A percentile compares a stretch with the other conserved stretches of the same genome.
These are phyloP conservation scores for Trichoderma sp. DNA, from an alignment of 2,329 filamentous ascomycete species.

Conservation along the genomic window DNA sequence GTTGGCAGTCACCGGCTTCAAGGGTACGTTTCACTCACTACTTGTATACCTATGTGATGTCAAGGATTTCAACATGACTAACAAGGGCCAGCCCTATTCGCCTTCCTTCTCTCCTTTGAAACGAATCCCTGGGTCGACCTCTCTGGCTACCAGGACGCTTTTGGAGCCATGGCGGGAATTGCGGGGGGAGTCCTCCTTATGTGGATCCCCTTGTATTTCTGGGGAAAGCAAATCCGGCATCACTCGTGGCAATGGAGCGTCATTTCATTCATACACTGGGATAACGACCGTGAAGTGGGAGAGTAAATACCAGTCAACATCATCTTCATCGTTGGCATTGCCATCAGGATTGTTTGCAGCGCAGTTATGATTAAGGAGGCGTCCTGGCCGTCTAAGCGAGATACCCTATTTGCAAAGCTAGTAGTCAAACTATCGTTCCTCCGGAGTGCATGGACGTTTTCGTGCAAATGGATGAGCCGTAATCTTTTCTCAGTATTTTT, in stretches of 20 bases:
- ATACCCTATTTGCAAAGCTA: conserved; percentile 1
- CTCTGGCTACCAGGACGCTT: conserved; percentile 53
- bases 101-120: conserved; percentile 61
- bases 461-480: background rate
- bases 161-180: conserved; percentile 60
- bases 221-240: conserved; percentile 51
- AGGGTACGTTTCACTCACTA: conserved; percentile 43
- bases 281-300: conserved; percentile 56
- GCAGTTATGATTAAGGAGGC: conserved; percentile 19
- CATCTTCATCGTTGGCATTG: background rate
- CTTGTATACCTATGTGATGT: background rate
- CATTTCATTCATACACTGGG: conserved; percentile 51
- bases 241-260: conserved; percentile 52
- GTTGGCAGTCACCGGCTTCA: conserved; percentile 56
- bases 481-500: background rate
- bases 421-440: background rate
- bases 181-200: conserved; percentile 48
- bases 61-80: conserved; percentile 8
- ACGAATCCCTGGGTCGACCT: conserved; percentile 59
- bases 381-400: conserved; percentile 15
- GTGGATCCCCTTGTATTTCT: conserved; percentile 55
- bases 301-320: conserved; percentile 42
- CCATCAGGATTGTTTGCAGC: background rate
- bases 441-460: background rate
- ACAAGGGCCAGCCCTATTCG: conserved; percentile 49